Evolutionary conservation across 2,329 filamentous ascomycete genomes (phyloP), one percentile per base, ranked within the genome.

Genomic region (Aspergillus costaricaensis): DNA sequence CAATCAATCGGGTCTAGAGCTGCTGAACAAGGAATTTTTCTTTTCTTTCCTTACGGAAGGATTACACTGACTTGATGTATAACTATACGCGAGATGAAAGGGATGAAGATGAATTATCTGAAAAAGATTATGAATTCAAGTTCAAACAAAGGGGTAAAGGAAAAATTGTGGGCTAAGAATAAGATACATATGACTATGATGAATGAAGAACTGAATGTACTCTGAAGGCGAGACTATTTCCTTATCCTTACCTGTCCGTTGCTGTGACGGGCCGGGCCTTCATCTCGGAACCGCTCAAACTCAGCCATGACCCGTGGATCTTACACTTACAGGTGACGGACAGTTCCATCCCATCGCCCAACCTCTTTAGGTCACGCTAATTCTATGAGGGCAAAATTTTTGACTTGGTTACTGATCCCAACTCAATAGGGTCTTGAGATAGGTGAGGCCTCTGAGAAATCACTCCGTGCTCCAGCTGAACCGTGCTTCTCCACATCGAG

Each of bases 221-320:
- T n/a, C 17, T 21, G 17, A 12, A 17, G 23, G 44, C 23, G 23
- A n/a, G 44, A 25, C 23, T 49, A 10, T 32, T 25, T 25, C 15
- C 27, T 44, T 25, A 21, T 38, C 47, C 21, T 61, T 61, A 17
- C 25, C 44, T 54, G 23, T 57, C 51, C 47, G 43, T 57, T 57
- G 51, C 53, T 41, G 44, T 57, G 51, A 55, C 63, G 63, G 63
- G 59, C 63, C 63, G 63, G 63, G 50, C 60, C 64, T 61, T 65
- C 52, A 55, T 49, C 41, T 60, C 43, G 50, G 52, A 48, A 32
- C 38, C 36, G 38, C 47, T 44, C 51, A 54, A 44, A 30, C 39
- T 43, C 15, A 27, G 14, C 38, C 36, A 41, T 54, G 7, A n/a
- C 32, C 32, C 51, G 30, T 41, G 23, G 47, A 57, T 55, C 44